Base-by-base conservation (phyloP, 2,329 filamentous ascomycete species). In the Stachybotrys echinatus region DNA sequence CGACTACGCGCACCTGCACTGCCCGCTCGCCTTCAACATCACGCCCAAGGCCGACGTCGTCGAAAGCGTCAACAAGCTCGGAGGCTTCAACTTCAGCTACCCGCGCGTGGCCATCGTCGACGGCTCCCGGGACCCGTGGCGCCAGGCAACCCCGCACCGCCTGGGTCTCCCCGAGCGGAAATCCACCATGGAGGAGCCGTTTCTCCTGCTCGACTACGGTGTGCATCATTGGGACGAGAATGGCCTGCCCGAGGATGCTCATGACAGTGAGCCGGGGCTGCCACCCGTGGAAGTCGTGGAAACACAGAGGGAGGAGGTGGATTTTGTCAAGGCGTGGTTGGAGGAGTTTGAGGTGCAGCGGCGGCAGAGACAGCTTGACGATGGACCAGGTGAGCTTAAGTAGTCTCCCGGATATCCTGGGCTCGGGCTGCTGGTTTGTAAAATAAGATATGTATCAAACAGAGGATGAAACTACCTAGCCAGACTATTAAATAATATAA, bases 171-270 rank as follows among this genome's bases (percentile, higher is more conserved):
- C 75, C 0, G 68, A 73, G 23, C 74, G 87, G 19, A 66, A 72
- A 14, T 87, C 78, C 42, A 88, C 87, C 0, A 68, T 72, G 0
- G 76, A 74, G 45, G 79, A 91, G 70, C 89, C 89, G 0, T 88
- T 85, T 54, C 75, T 89, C n/a, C 62, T 92, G 43, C 89, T 95
- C 43, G 71, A 76, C 4, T 78, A 79, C n/a, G 88, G 81, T 0
- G 87, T 92, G 19, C 89, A 95, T 65, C 88, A 92, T 63, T 94
- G 87, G 85, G 87, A 89, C 56, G 84, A 87, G 69, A 85, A 87
- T 55, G 83, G 84, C 1, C 58, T 87, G n/a, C 46, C 42, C 1
- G 58, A 58, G 1, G 81, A 84, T 46, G 10, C 27, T n/a, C n/a
- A n/a, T n/a, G 65, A 72, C 1, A 84, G 85, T 50, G 74, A 88